Evolutionary conservation across 1,139 yeast species (phyloP).

Genomic region (Kodamaea anthophila): DNA sequence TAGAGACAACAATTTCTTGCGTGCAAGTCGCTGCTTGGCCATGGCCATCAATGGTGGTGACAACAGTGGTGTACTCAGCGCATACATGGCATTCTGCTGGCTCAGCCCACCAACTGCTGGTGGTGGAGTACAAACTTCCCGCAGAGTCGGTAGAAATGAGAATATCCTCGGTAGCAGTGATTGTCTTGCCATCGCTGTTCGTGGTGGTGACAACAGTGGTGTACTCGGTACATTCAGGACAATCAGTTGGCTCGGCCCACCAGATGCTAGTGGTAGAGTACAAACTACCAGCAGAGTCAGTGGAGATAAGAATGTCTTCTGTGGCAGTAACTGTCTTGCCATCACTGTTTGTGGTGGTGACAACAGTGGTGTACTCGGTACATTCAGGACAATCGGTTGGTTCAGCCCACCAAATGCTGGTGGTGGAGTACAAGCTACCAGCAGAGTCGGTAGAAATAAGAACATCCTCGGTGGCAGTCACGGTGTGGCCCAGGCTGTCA

Average conservation of each 20-base stretch:
- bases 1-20: slow-evolving; percentile 11
- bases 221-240: slow-evolving; percentile 2
- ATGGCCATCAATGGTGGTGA: not conserved
- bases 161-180: slow-evolving; percentile 10
- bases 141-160: slow-evolving; percentile 6
- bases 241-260: not conserved
- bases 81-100: not conserved
- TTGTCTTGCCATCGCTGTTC: not conserved
- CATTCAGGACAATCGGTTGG: too few species aligned
- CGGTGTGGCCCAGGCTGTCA: not conserved
- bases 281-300: slow-evolving; percentile 2
- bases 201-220: slow-evolving; percentile 14
- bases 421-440: not conserved
- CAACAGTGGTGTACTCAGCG: slow-evolving; percentile 1
- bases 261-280: not conserved
- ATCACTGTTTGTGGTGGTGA: slow-evolving; percentile 5
- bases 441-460: not conserved
- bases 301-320: slow-evolving; percentile 5
- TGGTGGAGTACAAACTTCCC: slow-evolving; percentile 1
- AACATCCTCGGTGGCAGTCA: not conserved
- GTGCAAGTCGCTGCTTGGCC: not conserved
- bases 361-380: slow-evolving; percentile 6
- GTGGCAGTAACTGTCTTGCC: slow-evolving; percentile 7
- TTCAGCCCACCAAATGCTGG: too few species aligned
- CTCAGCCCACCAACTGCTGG: too few species aligned